Percentiles rank a stretch among this genome's conserved stretches.
Conservation (phyloP, 2,329 filamentous ascomycete species). For the Metarhizium brunneum region DNA sequence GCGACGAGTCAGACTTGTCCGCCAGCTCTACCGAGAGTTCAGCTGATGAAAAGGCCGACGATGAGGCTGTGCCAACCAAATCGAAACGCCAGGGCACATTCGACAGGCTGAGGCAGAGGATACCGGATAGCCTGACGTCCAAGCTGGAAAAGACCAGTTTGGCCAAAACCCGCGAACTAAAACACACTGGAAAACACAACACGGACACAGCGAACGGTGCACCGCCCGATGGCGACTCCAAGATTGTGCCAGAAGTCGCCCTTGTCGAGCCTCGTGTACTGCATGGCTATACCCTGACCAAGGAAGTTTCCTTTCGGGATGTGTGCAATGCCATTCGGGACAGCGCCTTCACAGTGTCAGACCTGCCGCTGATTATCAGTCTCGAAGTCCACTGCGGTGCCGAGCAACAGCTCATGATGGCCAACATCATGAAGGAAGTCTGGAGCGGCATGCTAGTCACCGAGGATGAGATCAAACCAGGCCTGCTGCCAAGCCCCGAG, state of each 20-base stretch:
- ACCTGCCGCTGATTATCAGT: slow-evolving; percentile 85
- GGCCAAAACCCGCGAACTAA: slow-evolving; percentile 30
- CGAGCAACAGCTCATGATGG: slow-evolving; percentile 83
- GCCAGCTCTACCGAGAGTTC: slow-evolving; percentile 47
- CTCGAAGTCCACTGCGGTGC: slow-evolving; percentile 80
- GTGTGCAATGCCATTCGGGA: slow-evolving; percentile 76
- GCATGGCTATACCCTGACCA: slow-evolving; percentile 86
- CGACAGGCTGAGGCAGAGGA: slow-evolving; percentile 53
- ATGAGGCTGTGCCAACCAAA: slow-evolving; percentile 33
- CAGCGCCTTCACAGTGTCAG: slow-evolving; percentile 63
- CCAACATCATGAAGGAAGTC: slow-evolving; percentile 77
- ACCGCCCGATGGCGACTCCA: slow-evolving; percentile 5
- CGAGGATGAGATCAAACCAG: slow-evolving; percentile 33
- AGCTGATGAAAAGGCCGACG: slow-evolving; percentile 38
- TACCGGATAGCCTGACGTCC: slow-evolving; percentile 32
- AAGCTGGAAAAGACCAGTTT: slow-evolving; percentile 40
- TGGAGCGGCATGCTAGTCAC: slow-evolving; percentile 70
- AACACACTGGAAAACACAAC: slow-evolving; percentile 10
- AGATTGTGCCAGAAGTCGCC: slow-evolving; percentile 18
- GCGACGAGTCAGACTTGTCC: slow-evolving; percentile 58
- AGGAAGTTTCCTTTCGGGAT: slow-evolving; percentile 74
- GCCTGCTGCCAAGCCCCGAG: slow-evolving; percentile 55
- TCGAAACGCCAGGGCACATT: slow-evolving; percentile 50
- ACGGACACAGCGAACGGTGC: slow-evolving; percentile 1
- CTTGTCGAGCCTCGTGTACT: slow-evolving; percentile 65